These are phyloP conservation scores for Boletellus emodensis DNA, from an alignment of 768 basidiomycete species.

Conservation along the genomic window DNA sequence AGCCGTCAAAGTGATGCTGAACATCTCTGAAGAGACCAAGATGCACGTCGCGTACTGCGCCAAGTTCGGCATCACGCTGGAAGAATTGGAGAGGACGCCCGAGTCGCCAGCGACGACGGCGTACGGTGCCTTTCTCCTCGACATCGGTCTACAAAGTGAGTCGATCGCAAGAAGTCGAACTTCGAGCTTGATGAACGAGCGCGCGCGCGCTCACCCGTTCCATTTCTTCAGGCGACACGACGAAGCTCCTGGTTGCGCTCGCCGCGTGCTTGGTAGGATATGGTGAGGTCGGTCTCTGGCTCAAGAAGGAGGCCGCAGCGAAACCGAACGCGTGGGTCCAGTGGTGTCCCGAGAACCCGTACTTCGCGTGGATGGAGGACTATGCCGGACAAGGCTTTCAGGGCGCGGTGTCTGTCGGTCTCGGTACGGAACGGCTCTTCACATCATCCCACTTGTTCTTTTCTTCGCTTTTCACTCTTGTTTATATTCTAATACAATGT, in stretches of 20 bases:
- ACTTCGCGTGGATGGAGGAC: conserved; percentile 73
- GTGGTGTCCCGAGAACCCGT: conserved; percentile 62
- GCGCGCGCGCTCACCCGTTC: no score
- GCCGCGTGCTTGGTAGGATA: conserved; percentile 88
- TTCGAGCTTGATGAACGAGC: neutral
- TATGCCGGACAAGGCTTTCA: conserved; percentile 74
- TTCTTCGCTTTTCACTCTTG: neutral
- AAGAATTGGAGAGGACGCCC: conserved; percentile 55
- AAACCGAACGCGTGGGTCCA: conserved; percentile 47
- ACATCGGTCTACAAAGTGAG: conserved; percentile 66
- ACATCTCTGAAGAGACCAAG: conserved; percentile 62
- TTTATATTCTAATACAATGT: neutral
- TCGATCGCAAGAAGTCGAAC: neutral
- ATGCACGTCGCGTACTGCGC: conserved; percentile 74
- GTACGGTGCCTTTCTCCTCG: conserved; percentile 83
- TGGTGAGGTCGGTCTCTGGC: conserved; percentile 86
- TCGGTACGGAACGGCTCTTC: conserved; percentile 49
- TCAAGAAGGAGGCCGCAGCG: conserved; percentile 51
- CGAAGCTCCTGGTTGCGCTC: conserved; percentile 73
- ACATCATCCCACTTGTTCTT: neutral
- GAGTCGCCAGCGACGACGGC: conserved; percentile 75
- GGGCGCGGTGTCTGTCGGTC: conserved; percentile 62
- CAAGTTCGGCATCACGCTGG: conserved; percentile 59
- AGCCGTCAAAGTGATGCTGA: conserved; percentile 59
- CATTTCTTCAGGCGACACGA: conserved; percentile 52